A percentile compares a stretch with the other conserved stretches of the same genome.
Conservation (phyloP, 768 basidiomycete genomes). For the Russula ochroleuca region DNA sequence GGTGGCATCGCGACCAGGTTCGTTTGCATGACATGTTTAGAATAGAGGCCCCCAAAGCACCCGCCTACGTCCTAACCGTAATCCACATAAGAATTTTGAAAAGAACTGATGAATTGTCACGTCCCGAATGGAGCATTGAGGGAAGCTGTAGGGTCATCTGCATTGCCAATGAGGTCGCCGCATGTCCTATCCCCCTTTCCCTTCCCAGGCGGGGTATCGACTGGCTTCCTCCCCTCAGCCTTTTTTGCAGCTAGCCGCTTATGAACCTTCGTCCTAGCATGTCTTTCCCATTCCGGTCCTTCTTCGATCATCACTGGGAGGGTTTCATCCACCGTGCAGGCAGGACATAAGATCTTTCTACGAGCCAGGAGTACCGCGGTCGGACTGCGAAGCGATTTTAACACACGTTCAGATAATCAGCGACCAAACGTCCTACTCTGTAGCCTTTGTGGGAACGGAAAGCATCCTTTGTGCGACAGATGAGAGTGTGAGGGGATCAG, state of each 20-base stretch:
- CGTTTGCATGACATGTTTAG: too few relatives aligned
- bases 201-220: not conserved
- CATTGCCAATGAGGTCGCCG: not conserved
- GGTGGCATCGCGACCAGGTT: too few relatives aligned
- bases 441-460: slow-evolving; percentile 40
- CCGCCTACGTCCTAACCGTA: too few relatives aligned
- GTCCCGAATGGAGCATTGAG: not conserved
- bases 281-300: slow-evolving; percentile 49
- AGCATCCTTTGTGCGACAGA: slow-evolving; percentile 52
- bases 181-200: not conserved
- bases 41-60: too few relatives aligned
- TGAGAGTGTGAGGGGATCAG: slow-evolving; percentile 56
- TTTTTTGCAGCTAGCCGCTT: slow-evolving; percentile 39
- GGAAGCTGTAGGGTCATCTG: not conserved
- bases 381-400: slow-evolving; percentile 44
- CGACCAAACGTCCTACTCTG: slow-evolving; percentile 38
- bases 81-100: not conserved
- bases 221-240: not conserved
- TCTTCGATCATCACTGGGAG: slow-evolving; percentile 64
- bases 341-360: slow-evolving; percentile 53
- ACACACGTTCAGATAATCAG: not conserved
- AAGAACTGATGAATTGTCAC: not conserved
- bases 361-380: slow-evolving; percentile 50
- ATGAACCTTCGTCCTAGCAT: slow-evolving; percentile 55
- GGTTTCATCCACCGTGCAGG: slow-evolving; percentile 55